These are phyloP conservation scores for Grosmannia clavigera DNA, from an alignment of 2,329 filamentous ascomycete genomes.

Conservation along the genomic window DNA sequence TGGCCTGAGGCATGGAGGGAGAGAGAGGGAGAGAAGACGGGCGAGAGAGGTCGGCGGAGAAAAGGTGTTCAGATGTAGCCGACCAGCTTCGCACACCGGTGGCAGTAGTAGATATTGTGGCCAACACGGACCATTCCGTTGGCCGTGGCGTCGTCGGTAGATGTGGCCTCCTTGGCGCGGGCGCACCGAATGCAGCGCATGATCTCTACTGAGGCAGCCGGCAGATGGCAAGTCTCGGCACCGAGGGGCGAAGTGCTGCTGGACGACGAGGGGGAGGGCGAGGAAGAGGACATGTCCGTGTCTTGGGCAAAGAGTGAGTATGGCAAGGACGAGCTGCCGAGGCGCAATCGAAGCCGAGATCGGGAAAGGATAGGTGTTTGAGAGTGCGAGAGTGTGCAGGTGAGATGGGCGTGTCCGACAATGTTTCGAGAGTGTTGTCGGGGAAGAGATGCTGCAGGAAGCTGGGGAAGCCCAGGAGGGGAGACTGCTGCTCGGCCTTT, in stretches of 20 bases:
- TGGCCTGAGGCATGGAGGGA: background rate
- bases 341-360: background rate
- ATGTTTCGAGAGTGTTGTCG: too few relatives aligned
- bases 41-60: background rate
- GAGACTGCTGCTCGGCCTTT: background rate
- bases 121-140: constrained; percentile 54
- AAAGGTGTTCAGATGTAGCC: constrained; percentile 42
- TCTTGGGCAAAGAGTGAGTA: too few relatives aligned
- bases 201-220: constrained; percentile 42
- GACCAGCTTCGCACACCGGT: constrained; percentile 49
- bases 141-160: constrained; percentile 44
- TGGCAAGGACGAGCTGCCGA: background rate
- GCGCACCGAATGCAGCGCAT: constrained; percentile 52
- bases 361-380: too few relatives aligned
- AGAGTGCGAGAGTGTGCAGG: too few relatives aligned
- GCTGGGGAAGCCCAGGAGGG: too few relatives aligned
- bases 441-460: too few relatives aligned
- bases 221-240: constrained; percentile 35
- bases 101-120: constrained; percentile 55
- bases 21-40: background rate
- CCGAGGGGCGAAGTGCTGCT: constrained; percentile 23
- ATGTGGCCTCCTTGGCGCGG: constrained; percentile 46
- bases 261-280: constrained; percentile 22
- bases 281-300: constrained; percentile 17
- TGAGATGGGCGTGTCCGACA: too few relatives aligned